Evolutionary conservation across 352 stramenopile species (phyloP).

Genomic region (Phytophthora aleatoria): DNA sequence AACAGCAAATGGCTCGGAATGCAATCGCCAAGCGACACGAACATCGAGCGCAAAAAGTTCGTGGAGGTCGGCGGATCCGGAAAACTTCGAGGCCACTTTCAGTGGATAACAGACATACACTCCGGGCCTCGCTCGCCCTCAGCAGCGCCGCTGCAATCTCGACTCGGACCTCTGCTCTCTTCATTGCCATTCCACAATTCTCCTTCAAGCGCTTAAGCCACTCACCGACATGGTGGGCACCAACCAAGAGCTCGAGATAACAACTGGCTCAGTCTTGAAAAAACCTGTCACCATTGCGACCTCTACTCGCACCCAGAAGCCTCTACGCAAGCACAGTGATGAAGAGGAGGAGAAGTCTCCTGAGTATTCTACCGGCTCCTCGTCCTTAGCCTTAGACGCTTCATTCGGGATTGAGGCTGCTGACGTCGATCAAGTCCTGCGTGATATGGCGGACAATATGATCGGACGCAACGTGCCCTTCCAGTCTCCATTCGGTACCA

Average conservation of each 20-base stretch:
- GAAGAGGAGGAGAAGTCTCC: slow-evolving; percentile 18
- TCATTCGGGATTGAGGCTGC: slow-evolving; percentile 20
- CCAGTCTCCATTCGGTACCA: slow-evolving; percentile 67
- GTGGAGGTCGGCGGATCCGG: slow-evolving; percentile 12
- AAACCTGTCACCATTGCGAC: slow-evolving; percentile 14
- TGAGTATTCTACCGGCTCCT: slow-evolving; percentile 18
- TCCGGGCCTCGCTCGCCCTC: background rate
- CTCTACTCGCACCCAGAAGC: slow-evolving; percentile 15
- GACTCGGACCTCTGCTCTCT: background rate
- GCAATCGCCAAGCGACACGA: background rate
- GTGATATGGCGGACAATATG: slow-evolving; percentile 46
- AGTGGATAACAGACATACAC: slow-evolving; percentile 15
- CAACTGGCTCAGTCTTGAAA: slow-evolving; percentile 12
- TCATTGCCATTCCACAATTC: slow-evolving; percentile 25
- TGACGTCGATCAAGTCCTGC: slow-evolving; percentile 31
- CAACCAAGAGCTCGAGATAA: slow-evolving; percentile 21
- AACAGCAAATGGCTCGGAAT: slow-evolving; percentile 24
- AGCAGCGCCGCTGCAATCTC: slow-evolving; percentile 1
- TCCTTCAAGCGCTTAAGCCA: slow-evolving; percentile 7
- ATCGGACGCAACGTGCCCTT: slow-evolving; percentile 60
- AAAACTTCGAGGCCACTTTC: slow-evolving; percentile 8
- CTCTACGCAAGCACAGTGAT: slow-evolving; percentile 9
- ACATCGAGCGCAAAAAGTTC: slow-evolving; percentile 4
- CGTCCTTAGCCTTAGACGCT: slow-evolving; percentile 29
- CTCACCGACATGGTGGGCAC: slow-evolving; percentile 28